Percentiles rank a stretch among this genome's conserved stretches.
Evolutionary conservation across 139 green algal genomes (phyloP).

Genomic region (Picochlorum sp.): DNA sequence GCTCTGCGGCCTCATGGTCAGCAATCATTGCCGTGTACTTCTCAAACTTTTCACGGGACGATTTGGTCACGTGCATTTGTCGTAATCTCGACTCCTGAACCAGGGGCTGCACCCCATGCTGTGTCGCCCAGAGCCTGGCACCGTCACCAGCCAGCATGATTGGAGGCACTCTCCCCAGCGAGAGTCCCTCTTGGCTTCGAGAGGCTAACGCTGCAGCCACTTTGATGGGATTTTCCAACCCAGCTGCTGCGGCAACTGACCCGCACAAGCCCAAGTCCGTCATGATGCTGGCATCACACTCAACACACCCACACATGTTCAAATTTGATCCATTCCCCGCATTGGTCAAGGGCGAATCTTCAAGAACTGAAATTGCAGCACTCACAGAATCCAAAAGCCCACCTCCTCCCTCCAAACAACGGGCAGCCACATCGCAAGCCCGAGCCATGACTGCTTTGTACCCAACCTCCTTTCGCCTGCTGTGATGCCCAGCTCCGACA

Average conservation of each 20-base stretch:
- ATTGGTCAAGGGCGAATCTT: slow-evolving; percentile 60
- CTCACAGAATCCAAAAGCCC: slow-evolving; percentile 35
- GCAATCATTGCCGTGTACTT: slow-evolving; percentile 50
- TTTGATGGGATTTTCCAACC: slow-evolving; percentile 49
- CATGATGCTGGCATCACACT: slow-evolving; percentile 78
- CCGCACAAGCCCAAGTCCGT: slow-evolving; percentile 40
- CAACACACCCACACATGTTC: slow-evolving; percentile 41
- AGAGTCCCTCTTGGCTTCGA: slow-evolving; percentile 36
- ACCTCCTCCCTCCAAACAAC: slow-evolving; percentile 18
- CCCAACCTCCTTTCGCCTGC: slow-evolving; percentile 19
- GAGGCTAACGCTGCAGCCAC: slow-evolving; percentile 43
- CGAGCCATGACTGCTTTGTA: slow-evolving; percentile 48
- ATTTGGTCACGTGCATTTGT: slow-evolving; percentile 37
- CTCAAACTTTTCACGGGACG: slow-evolving; percentile 28
- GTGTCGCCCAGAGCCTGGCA: slow-evolving; percentile 46
- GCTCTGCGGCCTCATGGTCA: background rate
- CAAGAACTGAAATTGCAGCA: slow-evolving; percentile 41
- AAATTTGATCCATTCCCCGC: slow-evolving; percentile 71
- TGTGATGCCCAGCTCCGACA: slow-evolving; percentile 57
- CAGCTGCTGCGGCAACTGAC: slow-evolving; percentile 57
- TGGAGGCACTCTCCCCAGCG: slow-evolving; percentile 58
- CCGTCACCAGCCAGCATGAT: slow-evolving; percentile 65
- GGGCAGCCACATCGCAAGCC: slow-evolving; percentile 34
- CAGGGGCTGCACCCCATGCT: slow-evolving; percentile 28
- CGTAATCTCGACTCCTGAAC: background rate